phyloP scores from a whole-genome alignment of 2,329 filamentous ascomycete genomes.

The Neonectria ditissima region DNA sequence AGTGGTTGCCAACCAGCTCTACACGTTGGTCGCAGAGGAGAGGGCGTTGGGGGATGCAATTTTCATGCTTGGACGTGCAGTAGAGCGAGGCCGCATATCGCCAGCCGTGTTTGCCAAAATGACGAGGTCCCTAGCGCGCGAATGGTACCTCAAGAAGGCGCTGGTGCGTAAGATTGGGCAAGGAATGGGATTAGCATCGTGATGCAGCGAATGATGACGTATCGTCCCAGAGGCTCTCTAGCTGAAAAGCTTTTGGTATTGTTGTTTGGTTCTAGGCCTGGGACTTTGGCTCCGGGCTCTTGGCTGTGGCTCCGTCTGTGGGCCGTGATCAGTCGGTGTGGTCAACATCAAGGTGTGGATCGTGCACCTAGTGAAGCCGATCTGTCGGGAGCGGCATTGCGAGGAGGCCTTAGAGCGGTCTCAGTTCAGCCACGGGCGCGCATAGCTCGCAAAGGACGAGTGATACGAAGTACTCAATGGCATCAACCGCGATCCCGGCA shows the following conservation, averaged over 20 bases:
- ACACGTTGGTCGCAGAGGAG: conserved; percentile 89
- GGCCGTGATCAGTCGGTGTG: background rate
- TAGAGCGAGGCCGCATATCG: conserved; percentile 78
- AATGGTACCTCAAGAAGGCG: conserved; percentile 88
- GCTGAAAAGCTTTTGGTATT: conserved; percentile 34
- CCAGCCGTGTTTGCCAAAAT: conserved; percentile 83
- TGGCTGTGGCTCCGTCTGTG: background rate
- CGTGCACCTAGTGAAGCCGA: conserved; percentile 12
- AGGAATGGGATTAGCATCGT: conserved; percentile 75
- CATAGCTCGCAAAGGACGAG: background rate
- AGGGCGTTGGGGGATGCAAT: conserved; percentile 87
- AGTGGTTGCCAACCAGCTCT: conserved; percentile 92
- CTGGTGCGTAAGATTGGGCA: conserved; percentile 80
- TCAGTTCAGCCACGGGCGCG: background rate
- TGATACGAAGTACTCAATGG: background rate
- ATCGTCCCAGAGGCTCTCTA: conserved; percentile 16
- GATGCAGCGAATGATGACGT: conserved; percentile 20
- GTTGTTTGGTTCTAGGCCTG: conserved; percentile 23
- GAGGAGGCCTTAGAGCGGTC: background rate
- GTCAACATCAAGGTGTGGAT: conserved; percentile 15
- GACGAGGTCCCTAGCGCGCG: conserved; percentile 78
- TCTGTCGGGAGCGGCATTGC: background rate
- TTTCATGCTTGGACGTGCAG: conserved; percentile 80
- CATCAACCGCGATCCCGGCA: background rate
- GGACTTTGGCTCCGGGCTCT: background rate